phyloP scores from a whole-genome alignment of 2,329 filamentous ascomycete genomes.

The Sarocladium oryzae region DNA sequence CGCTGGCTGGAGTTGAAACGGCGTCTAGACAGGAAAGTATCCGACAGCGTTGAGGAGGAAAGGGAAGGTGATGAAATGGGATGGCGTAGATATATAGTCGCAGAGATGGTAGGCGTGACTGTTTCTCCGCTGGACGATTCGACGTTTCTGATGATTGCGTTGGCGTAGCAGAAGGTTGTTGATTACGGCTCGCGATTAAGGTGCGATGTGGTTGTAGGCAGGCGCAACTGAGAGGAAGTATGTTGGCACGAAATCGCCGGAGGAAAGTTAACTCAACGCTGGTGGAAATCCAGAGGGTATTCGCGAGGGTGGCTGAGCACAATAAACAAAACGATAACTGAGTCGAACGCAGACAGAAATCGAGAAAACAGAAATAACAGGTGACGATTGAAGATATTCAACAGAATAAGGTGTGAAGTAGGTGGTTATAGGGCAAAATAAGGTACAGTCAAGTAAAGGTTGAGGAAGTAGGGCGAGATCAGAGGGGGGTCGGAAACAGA shows the following conservation, averaged over 20 bases:
- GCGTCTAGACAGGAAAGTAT: too few species aligned
- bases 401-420: neutral
- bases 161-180: neutral
- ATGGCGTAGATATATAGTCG: too few species aligned
- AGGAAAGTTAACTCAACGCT: neutral
- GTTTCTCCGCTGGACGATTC: too few species aligned
- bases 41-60: too few species aligned
- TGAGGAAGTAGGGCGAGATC: neutral
- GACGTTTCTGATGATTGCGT: neutral
- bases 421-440: neutral
- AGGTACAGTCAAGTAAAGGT: neutral
- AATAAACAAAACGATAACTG: neutral
- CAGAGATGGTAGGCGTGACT: too few species aligned
- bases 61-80: too few species aligned
- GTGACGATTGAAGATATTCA: neutral
- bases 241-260: neutral
- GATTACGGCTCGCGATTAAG: neutral
- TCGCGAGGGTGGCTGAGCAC: neutral
- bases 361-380: neutral
- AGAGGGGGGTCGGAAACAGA: neutral
- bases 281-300: neutral
- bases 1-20: too few species aligned
- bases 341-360: neutral
- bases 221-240: neutral
- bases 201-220: neutral